A percentile compares a stretch with the other conserved stretches of the same genome.
phyloP scores from a whole-genome alignment of 257 asterid species.

The Cruciata laevipes region DNA sequence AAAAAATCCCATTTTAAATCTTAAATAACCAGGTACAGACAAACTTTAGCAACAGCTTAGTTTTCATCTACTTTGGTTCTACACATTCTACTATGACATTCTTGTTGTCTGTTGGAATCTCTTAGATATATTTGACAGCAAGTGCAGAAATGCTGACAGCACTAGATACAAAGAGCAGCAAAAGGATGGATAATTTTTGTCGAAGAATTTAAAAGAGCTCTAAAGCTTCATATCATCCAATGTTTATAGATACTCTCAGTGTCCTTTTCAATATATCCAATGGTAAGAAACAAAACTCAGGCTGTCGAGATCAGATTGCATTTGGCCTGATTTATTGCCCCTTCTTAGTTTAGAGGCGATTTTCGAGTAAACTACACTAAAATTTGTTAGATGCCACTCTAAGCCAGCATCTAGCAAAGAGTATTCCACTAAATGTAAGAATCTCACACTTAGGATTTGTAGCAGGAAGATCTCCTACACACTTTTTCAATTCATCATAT shows the following conservation, averaged over 20 bases:
- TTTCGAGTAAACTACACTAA: background rate
- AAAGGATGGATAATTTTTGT: background rate
- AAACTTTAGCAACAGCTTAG: background rate
- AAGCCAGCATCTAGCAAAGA: no score
- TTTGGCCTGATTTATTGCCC: background rate
- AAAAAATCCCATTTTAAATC: background rate
- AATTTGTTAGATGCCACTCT: no score
- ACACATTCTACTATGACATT: background rate
- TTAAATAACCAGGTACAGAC: background rate
- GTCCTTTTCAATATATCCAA: background rate
- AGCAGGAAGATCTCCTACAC: no score
- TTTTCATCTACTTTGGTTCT: conserved; percentile 3
- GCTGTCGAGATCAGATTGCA: background rate
- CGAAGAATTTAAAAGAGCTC: background rate
- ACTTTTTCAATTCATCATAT: no score
- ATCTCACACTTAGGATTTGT: no score
- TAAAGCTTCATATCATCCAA: background rate
- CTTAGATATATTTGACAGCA: conserved; percentile 1
- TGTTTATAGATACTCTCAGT: background rate
- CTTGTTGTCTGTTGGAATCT: conserved; percentile 1
- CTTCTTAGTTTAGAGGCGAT: background rate
- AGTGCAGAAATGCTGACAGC: background rate
- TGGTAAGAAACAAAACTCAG: background rate
- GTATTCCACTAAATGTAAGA: no score
- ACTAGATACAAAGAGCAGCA: background rate